A percentile compares a stretch with the other conserved stretches of the same genome.
Conservation (phyloP, 73 alveolate species). For the Effrenium voratum region DNA sequence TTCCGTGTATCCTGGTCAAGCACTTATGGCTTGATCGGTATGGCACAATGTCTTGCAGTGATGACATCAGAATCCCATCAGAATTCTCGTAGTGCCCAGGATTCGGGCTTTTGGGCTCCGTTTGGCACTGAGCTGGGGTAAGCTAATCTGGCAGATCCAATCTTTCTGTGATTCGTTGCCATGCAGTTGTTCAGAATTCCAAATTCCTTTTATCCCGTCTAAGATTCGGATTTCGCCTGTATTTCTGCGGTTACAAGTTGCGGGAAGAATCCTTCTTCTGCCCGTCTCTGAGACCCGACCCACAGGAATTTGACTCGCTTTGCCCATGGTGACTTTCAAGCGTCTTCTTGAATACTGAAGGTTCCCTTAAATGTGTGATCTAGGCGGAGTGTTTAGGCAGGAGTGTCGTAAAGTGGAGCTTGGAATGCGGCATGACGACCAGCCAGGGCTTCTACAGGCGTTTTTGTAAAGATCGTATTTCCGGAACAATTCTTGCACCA, state of each 20-base stretch:
- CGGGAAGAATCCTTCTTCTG: no score
- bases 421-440: neutral
- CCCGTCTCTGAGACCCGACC: no score
- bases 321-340: neutral
- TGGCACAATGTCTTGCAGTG: neutral
- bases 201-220: no score
- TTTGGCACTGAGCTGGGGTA: neutral
- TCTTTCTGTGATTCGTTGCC: neutral
- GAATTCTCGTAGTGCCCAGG: neutral
- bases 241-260: no score
- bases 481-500: neutral
- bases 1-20: neutral
- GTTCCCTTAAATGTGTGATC: neutral
- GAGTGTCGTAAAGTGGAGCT: neutral
- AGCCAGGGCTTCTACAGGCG: neutral
- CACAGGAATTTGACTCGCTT: no score
- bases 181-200: neutral
- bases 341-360: neutral
- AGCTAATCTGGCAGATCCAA: no score
- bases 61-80: neutral
- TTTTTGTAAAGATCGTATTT: neutral
- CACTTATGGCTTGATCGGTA: neutral
- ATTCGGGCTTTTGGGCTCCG: neutral
- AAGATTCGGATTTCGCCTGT: no score
- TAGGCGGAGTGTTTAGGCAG: neutral